Evolutionary conservation across 2,329 filamentous ascomycete genomes (phyloP).

Genomic region (Penicillium sp.): DNA sequence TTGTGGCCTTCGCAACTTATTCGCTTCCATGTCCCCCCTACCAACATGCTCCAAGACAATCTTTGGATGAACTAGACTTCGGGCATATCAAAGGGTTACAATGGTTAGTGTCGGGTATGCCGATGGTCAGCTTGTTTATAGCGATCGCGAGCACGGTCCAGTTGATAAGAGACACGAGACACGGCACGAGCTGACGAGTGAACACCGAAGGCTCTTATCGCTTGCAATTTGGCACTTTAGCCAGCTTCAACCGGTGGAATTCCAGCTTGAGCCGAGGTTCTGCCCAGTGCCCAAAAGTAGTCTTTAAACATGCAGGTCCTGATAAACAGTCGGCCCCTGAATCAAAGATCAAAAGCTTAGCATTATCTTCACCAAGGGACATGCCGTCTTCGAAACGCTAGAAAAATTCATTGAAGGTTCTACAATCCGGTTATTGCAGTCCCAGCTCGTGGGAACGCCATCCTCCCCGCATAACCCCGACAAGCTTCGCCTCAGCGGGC

Average conservation of each 20-base stretch:
- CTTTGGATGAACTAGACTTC: not conserved
- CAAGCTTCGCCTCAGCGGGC: not conserved
- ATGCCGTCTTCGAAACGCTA: not conserved
- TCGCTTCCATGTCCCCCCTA: no score
- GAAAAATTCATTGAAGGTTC: not conserved
- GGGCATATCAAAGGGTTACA: constrained; percentile 1
- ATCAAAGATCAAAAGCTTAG: constrained; percentile 6
- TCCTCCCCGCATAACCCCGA: constrained; percentile 5
- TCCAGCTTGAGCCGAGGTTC: constrained; percentile 1
- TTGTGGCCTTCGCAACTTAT: no score
- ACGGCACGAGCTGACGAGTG: not conserved
- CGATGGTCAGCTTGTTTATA: not conserved
- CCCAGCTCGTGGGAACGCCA: not conserved
- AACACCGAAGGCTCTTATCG: not conserved
- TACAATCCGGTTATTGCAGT: not conserved
- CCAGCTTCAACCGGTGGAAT: not conserved
- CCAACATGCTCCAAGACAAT: not conserved
- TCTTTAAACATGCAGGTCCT: not conserved
- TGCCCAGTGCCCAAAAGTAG: not conserved
- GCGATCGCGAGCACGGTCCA: not conserved
- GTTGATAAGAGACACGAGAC: not conserved
- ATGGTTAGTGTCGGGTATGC: not conserved
- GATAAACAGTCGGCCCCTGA: not conserved
- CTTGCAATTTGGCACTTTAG: not conserved
- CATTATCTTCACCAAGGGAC: not conserved